Conservation (phyloP, 2,329 filamentous ascomycete species). For the Cladophialophora immunda region DNA sequence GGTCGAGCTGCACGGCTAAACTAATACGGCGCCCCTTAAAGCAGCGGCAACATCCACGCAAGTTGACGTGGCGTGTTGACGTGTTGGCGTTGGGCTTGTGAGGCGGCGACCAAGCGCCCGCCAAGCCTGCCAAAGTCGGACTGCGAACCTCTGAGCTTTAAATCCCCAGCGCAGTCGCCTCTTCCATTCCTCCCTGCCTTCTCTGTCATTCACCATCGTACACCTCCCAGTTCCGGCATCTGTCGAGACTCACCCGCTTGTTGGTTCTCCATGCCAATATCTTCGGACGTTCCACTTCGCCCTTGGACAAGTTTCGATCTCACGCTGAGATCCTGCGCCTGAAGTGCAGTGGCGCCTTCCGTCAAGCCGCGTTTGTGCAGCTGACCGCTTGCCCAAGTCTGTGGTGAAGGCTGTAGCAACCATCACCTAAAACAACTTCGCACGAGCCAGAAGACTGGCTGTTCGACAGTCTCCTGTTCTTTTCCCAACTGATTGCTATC, state of each 20-base stretch:
- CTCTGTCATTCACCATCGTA: background rate
- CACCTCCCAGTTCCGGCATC: background rate
- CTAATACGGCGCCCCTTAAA: background rate
- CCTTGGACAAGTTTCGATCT: slow-evolving; percentile 7
- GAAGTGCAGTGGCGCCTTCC: background rate
- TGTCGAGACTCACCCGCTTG: background rate
- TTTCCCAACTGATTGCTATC: background rate
- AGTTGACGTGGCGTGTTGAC: slow-evolving; percentile 1
- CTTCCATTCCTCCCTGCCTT: background rate
- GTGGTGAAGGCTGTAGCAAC: slow-evolving; percentile 5
- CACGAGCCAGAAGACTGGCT: background rate
- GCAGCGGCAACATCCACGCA: background rate
- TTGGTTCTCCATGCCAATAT: slow-evolving; percentile 3
- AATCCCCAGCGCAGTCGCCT: background rate
- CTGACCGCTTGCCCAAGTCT: slow-evolving; percentile 6
- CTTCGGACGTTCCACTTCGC: background rate
- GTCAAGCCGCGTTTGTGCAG: slow-evolving; percentile 5
- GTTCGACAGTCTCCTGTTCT: background rate
- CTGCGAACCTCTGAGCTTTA: background rate
- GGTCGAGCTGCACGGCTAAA: background rate
- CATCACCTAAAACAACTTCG: background rate
- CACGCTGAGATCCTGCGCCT: slow-evolving; percentile 4
- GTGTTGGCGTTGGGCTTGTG: background rate
- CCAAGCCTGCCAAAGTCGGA: background rate
- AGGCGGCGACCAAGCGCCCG: background rate